A percentile compares a stretch with the other conserved stretches of the same genome.
These are phyloP conservation scores for Ulmus americana DNA, from an alignment of 331 rosid species.

Conservation along the genomic window DNA sequence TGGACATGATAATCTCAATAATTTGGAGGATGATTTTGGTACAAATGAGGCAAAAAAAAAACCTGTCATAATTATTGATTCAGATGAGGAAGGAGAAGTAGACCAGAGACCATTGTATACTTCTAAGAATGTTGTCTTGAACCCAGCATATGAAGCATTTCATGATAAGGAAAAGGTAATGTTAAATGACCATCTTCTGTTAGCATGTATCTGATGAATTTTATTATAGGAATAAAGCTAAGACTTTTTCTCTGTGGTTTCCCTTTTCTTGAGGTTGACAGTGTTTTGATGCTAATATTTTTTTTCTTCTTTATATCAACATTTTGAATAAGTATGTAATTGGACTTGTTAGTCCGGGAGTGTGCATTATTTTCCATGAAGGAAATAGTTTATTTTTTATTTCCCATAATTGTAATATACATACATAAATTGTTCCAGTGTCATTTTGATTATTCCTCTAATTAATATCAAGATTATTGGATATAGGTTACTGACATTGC, in stretches of 20 bases:
- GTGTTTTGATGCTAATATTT: neutral
- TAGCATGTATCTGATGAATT: neutral
- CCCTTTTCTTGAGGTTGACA: neutral
- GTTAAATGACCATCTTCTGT: neutral
- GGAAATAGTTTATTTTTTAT: neutral
- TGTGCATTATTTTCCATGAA: neutral
- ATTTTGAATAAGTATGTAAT: no score
- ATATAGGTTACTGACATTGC: constrained; percentile 20
- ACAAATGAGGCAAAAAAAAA: constrained; percentile 23
- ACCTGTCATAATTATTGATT: constrained; percentile 61
- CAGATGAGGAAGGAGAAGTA: constrained; percentile 65
- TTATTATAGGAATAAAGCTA: neutral
- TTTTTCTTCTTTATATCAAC: no score
- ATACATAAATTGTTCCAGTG: neutral
- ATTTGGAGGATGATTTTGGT: constrained; percentile 42
- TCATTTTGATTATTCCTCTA: neutral
- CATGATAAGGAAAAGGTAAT: constrained; percentile 13
- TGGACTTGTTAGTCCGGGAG: neutral
- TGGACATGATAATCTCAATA: constrained; percentile 30
- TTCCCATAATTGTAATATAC: neutral
- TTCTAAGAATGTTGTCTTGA: constrained; percentile 45
- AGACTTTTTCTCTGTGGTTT: no score
- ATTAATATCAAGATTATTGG: neutral
- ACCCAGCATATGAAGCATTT: constrained; percentile 26
- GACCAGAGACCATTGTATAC: constrained; percentile 31